These are phyloP conservation scores for Oemleria cerasiformis DNA, from an alignment of 306 rosid species.

Conservation along the genomic window DNA sequence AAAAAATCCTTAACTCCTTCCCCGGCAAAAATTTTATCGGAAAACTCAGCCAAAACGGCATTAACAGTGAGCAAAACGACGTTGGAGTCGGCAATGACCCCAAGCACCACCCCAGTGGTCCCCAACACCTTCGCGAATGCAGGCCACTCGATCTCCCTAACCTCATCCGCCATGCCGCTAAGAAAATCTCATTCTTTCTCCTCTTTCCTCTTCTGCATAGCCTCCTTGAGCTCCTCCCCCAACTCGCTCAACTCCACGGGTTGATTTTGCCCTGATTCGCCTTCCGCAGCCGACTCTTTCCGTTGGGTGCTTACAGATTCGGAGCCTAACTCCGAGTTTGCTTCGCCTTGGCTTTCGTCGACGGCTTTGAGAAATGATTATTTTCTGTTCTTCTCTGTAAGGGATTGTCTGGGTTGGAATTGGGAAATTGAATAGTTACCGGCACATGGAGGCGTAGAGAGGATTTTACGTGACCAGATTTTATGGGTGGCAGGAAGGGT, in stretches of 20 bases:
- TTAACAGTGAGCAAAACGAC: conserved; percentile 86
- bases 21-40: conserved; percentile 66
- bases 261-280: conserved; percentile 5
- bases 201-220: conserved; percentile 62
- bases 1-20: conserved; percentile 83
- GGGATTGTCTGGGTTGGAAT: conserved; percentile 2
- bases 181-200: conserved; percentile 31
- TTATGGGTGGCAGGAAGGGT: too few relatives aligned
- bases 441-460: neutral
- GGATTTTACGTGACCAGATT: too few relatives aligned
- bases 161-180: conserved; percentile 74
- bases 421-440: neutral
- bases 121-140: conserved; percentile 77
- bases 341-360: conserved; percentile 47
- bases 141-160: conserved; percentile 86
- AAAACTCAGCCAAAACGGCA: conserved; percentile 75
- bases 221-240: conserved; percentile 73
- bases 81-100: conserved; percentile 79
- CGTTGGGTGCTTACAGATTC: conserved; percentile 9
- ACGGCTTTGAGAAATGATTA: conserved; percentile 29
- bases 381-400: conserved; percentile 1
- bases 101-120: conserved; percentile 77
- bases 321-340: conserved; percentile 39
- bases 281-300: conserved; percentile 14
- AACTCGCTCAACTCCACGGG: conserved; percentile 37